A percentile compares a stretch with the other conserved stretches of the same genome.
These are phyloP conservation scores for Aphanocladium album DNA, from an alignment of 2,329 filamentous ascomycete genomes.

Conservation along the genomic window DNA sequence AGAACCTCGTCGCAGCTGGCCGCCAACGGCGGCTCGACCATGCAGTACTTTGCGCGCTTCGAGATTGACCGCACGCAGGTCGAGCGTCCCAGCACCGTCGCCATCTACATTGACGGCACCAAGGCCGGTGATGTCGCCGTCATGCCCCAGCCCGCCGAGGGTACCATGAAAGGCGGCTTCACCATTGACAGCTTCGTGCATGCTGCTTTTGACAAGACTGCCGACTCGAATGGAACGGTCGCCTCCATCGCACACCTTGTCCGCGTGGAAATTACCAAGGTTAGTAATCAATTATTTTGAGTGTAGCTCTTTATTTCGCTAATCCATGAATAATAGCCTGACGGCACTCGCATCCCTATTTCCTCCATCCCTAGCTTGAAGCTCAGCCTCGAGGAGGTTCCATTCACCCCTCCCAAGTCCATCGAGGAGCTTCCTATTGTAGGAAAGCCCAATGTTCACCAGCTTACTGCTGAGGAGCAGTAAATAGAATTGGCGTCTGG, in stretches of 20 bases:
- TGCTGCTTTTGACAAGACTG: conserved; percentile 30
- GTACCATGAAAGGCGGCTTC: conserved; percentile 14
- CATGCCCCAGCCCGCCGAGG: conserved; percentile 15
- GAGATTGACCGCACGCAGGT: conserved; percentile 17
- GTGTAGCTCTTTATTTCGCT: background rate
- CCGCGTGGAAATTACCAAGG: background rate
- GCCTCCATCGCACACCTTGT: background rate
- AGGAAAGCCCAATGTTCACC: background rate
- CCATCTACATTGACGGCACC: conserved; percentile 16
- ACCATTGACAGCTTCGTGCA: conserved; percentile 58
- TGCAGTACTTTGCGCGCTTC: conserved; percentile 16
- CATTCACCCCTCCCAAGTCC: background rate
- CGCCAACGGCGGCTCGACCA: background rate
- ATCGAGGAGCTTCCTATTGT: background rate
- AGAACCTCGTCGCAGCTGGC: background rate
- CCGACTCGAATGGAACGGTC: background rate
- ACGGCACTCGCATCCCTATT: background rate
- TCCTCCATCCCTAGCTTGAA: background rate
- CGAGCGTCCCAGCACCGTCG: conserved; percentile 17
- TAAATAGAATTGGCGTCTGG: background rate
- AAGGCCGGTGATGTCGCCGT: conserved; percentile 17
- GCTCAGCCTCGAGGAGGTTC: background rate
- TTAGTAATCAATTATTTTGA: background rate
- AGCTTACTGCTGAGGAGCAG: background rate
- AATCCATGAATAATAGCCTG: background rate